phyloP scores from a whole-genome alignment of 225 moss, liverwort and hornwort species.

The Straminergon stramineum region DNA sequence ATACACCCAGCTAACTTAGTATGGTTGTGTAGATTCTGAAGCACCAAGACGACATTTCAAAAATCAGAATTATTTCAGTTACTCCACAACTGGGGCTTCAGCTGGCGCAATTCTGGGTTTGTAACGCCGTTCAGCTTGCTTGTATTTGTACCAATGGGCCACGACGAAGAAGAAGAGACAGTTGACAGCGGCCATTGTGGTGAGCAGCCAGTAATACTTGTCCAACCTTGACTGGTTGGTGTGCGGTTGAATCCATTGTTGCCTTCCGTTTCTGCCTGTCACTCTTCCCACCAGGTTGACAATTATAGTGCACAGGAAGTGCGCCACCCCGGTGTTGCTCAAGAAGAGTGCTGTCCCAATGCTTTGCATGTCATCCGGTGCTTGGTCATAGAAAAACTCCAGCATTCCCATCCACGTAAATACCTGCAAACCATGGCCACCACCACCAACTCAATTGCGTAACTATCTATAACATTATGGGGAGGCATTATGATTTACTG shows the following conservation, averaged over 20 bases:
- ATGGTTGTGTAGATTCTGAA: neutral
- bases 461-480: too few relatives aligned
- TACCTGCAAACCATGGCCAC: constrained; percentile 20
- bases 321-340: constrained; percentile 56
- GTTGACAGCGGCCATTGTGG: constrained; percentile 30
- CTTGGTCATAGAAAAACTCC: constrained; percentile 92
- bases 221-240: constrained; percentile 54
- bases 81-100: neutral
- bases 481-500: neutral
- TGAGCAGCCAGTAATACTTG: constrained; percentile 77
- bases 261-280: constrained; percentile 7
- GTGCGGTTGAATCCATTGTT: constrained; percentile 20
- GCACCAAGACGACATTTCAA: neutral
- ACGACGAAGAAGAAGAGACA: constrained; percentile 45
- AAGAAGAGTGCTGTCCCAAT: constrained; percentile 70
- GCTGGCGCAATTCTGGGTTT: neutral
- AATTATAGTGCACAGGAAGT: constrained; percentile 53
- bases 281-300: constrained; percentile 38
- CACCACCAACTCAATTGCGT: neutral
- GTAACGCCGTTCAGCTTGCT: neutral
- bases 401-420: constrained; percentile 67
- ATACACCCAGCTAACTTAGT: neutral
- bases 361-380: constrained; percentile 77
- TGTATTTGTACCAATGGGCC: constrained; percentile 54
- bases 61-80: neutral